phyloP scores from a whole-genome alignment of 2,329 filamentous ascomycete species.

The Mycosphaerella arachidis region DNA sequence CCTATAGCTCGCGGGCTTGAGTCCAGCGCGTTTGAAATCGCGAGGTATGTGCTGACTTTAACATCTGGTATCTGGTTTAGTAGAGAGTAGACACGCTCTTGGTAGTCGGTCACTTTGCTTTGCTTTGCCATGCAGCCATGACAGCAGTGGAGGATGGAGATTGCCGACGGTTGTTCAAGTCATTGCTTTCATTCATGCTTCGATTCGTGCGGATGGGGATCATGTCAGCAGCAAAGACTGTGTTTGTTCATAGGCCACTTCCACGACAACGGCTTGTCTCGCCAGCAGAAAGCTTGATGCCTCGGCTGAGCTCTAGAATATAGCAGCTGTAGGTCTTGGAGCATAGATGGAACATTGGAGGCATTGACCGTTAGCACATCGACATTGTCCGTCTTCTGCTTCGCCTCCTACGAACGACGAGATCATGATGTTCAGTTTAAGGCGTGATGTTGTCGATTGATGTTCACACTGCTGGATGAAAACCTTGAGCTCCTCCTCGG shows the following conservation, averaged over 20 bases:
- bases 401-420: background rate
- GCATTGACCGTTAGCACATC: background rate
- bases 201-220: background rate
- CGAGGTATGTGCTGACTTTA: constrained; percentile 67
- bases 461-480: background rate
- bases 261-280: background rate
- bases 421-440: background rate
- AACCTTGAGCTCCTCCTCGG: background rate
- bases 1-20: constrained; percentile 74
- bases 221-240: background rate
- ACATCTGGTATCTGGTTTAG: constrained; percentile 74
- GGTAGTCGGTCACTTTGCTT: constrained; percentile 10
- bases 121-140: background rate
- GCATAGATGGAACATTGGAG: background rate
- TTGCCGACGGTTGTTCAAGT: too few species aligned
- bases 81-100: constrained; percentile 58
- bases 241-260: background rate
- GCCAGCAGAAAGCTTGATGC: background rate
- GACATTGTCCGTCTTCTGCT: background rate
- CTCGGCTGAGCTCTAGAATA: background rate
- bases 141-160: too few species aligned
- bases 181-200: background rate
- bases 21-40: constrained; percentile 61
- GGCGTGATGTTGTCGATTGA: background rate
- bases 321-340: background rate